Percentiles rank a stretch among this genome's conserved stretches.
phyloP scores from a whole-genome alignment of 1,284 basidiomycete species.

The Xerocomus cyaneibrunnescens region DNA sequence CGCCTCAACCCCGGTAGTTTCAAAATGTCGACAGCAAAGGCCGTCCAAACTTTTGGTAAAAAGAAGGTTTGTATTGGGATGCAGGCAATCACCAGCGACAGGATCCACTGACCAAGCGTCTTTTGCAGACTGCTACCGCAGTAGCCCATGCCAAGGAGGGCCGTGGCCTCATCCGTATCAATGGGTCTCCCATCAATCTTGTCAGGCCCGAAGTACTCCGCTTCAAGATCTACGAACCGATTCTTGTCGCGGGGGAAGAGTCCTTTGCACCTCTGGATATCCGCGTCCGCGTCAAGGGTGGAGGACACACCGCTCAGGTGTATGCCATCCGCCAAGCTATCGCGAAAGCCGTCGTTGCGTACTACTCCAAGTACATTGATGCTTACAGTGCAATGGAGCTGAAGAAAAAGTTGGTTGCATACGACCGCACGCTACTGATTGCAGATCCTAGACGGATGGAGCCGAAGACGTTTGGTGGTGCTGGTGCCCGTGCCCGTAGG shows the following conservation, averaged over 20 bases:
- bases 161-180: conserved; percentile 96
- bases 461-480: conserved; percentile 99
- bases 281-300: conserved; percentile 97
- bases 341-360: conserved; percentile 96
- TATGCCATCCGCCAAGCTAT: conserved; percentile 99
- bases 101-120: conserved; percentile 7
- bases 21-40: conserved; percentile 74
- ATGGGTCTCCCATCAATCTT: conserved; percentile 95
- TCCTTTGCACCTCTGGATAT: conserved; percentile 88
- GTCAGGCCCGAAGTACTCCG: conserved; percentile 94
- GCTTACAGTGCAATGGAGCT: conserved; percentile 95
- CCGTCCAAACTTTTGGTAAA: conserved; percentile 98
- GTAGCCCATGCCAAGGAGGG: conserved; percentile 97
- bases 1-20: conserved; percentile 11
- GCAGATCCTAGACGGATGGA: conserved; percentile 99
- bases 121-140: conserved; percentile 85
- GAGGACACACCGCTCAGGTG: conserved; percentile 98
- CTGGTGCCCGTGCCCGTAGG: conserved; percentile 93
- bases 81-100: not conserved
- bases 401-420: conserved; percentile 95
- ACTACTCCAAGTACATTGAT: conserved; percentile 99
- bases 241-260: conserved; percentile 88
- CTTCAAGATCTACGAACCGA: conserved; percentile 97
- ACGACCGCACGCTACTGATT: conserved; percentile 94
- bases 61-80: conserved; percentile 75